Evolutionary conservation across 1,284 basidiomycete genomes (phyloP).

Genomic region (Moesziomyces parantarcticus): DNA sequence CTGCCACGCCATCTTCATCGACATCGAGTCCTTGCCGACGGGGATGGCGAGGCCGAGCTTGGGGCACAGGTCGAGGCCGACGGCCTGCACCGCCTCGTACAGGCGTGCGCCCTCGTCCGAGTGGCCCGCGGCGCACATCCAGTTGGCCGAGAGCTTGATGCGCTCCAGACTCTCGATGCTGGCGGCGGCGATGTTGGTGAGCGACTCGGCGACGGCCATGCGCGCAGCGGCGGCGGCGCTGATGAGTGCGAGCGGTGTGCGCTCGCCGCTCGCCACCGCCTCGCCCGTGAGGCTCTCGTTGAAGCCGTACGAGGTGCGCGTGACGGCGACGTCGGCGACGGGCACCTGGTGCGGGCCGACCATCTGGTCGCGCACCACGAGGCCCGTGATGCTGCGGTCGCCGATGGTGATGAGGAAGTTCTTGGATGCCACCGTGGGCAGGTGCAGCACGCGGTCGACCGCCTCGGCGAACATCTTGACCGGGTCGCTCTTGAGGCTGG

Average conservation of each 20-base stretch:
- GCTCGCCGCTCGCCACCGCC: conserved; percentile 97
- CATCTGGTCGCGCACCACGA: conserved; percentile 97
- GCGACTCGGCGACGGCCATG: conserved; percentile 93
- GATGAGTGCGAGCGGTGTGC: conserved; percentile 90
- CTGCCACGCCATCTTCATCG: conserved; percentile 97
- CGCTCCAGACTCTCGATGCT: conserved; percentile 77
- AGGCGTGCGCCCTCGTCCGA: conserved; percentile 88
- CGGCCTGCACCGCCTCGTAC: conserved; percentile 90
- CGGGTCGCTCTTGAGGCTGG: conserved; percentile 65
- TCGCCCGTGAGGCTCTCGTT: conserved; percentile 78
- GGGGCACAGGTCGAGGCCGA: conserved; percentile 96
- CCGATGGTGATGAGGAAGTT: conserved; percentile 99
- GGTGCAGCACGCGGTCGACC: conserved; percentile 82
- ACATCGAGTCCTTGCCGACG: conserved; percentile 99
- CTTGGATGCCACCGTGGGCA: conserved; percentile 94
- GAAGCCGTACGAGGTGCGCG: conserved; percentile 92
- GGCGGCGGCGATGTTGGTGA: conserved; percentile 90
- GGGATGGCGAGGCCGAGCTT: conserved; percentile 92
- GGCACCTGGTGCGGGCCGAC: conserved; percentile 99
- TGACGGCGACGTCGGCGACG: conserved; percentile 96
- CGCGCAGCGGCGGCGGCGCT: conserved; percentile 88
- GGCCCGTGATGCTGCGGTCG: conserved; percentile 91
- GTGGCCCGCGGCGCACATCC: conserved; percentile 97
- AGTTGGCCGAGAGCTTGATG: conserved; percentile 96
- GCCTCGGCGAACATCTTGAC: conserved; percentile 72